Evolutionary conservation across 768 basidiomycete genomes (phyloP).

Genomic region (Pisolithus microcarpus): DNA sequence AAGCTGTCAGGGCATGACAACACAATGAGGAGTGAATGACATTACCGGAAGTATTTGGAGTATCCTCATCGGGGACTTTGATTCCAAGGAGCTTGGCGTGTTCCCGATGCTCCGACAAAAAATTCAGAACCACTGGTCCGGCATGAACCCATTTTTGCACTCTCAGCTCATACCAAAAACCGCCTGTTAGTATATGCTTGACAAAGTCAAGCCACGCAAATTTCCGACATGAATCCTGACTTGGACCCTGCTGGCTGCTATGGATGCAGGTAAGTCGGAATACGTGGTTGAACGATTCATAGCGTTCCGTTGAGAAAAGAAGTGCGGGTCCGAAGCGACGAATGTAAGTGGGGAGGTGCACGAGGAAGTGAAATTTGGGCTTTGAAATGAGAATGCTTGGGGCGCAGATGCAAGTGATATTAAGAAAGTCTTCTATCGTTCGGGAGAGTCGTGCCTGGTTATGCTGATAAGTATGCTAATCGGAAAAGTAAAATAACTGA

Average conservation of each 20-base stretch:
- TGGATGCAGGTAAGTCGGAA: slow-evolving; percentile 19
- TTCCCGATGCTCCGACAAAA: too few relatives aligned
- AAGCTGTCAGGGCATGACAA: too few relatives aligned
- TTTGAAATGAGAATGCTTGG: slow-evolving; percentile 23
- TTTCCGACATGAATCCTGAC: slow-evolving; percentile 12
- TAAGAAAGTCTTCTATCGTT: slow-evolving; percentile 21
- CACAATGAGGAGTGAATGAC: too few relatives aligned
- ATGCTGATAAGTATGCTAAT: too few relatives aligned
- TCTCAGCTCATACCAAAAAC: slow-evolving; percentile 5
- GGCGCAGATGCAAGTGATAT: slow-evolving; percentile 13
- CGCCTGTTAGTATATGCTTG: slow-evolving; percentile 12
- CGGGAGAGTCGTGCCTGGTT: too few relatives aligned
- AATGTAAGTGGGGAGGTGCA: slow-evolving; percentile 23
- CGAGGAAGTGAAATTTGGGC: slow-evolving; percentile 25
- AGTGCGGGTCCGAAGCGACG: slow-evolving; percentile 22
- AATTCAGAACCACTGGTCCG: not conserved
- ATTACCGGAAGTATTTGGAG: too few relatives aligned
- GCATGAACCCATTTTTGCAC: not conserved
- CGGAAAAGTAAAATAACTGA: too few relatives aligned
- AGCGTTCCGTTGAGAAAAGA: slow-evolving; percentile 23
- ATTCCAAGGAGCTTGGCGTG: too few relatives aligned
- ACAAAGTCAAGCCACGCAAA: slow-evolving; percentile 8
- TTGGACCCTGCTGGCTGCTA: slow-evolving; percentile 26
- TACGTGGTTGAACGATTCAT: slow-evolving; percentile 23
- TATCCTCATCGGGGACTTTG: too few relatives aligned